Base-by-base conservation (phyloP, 805 yeast species). In the Yarrowia keelungensis region DNA sequence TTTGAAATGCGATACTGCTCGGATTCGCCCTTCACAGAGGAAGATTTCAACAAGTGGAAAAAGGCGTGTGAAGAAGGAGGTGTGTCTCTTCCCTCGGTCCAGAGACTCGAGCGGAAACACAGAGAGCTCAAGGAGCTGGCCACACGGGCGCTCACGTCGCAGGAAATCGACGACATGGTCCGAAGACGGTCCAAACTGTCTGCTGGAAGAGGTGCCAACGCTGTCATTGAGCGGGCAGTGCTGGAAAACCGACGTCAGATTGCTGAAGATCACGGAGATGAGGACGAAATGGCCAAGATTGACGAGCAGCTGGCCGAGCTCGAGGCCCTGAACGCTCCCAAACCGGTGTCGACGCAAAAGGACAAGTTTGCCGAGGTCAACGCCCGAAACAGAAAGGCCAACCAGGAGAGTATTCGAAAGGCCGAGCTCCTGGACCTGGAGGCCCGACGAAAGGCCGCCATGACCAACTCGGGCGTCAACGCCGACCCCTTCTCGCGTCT, bases 401-500 rank as follows among this genome's bases (percentile, higher is more conserved):
- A 94, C 78, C 88, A 87, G 76, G 87, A 87, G 65, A 86, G 85
- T 59, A 86, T 92, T 73, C 87, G 96, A 75, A 84, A 85, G 74
- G 97, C 97, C 0, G 98, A 93, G 76, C 78, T 87, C 62, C 82
- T 82, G 73, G 86, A 89, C 59, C 83, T 84, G 22, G 88, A 85
- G 67, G 81, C 79, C 76, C 84, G 88, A 72, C 86, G 79, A 75
- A 78, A 72, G 74, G 77, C 76, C 61, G 74, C 72, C 36, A 54
- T 71, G 61, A 73, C 71, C 49, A 70, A 68, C 79, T 73, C 76
- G 72, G 72, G 82, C 69, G 81, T 73, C 51, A 79, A 79, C 69
- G 82, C 85, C 67, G 86, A 95, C 80, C 98, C 99, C 26, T 95
- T 95, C 79, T 86, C 90, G 72, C 87, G 98, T 77, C 84, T 95